Percentiles rank a stretch among this genome's conserved stretches.
Conservation (phyloP, 176 grass and related monocot genomes). For the Coix lacrymajobi region DNA sequence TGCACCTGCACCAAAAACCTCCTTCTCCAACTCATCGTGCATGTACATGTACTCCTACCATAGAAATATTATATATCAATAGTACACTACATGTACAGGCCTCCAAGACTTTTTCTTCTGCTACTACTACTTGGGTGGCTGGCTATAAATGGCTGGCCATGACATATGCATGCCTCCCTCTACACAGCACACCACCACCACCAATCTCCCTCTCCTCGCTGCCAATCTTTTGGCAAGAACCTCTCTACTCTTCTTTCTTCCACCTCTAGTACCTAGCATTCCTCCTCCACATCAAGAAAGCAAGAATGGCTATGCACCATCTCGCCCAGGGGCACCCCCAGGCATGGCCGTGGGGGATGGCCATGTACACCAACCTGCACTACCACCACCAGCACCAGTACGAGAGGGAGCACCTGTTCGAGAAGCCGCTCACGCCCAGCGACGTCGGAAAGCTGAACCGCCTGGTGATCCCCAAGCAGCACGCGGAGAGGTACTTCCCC, state of each 20-base stretch:
- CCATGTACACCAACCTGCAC: constrained; percentile 68
- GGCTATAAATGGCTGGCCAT: constrained; percentile 76
- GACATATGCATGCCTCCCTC: constrained; percentile 66
- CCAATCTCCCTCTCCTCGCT: constrained; percentile 11
- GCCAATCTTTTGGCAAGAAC: constrained; percentile 13
- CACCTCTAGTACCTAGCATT: neutral
- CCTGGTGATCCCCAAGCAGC: constrained; percentile 79
- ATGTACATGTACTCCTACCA: constrained; percentile 15
- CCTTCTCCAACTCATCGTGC: constrained; percentile 14
- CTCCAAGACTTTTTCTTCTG: constrained; percentile 10
- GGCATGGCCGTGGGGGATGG: constrained; percentile 62
- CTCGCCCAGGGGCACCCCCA: constrained; percentile 44
- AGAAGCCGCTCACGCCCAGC: constrained; percentile 63
- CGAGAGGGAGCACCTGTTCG: constrained; percentile 77
- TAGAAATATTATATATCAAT: constrained; percentile 24
- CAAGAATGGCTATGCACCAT: constrained; percentile 64
- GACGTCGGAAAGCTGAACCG: constrained; percentile 85
- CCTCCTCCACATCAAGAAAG: neutral
- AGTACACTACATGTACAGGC: constrained; percentile 28
- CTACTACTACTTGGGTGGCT: constrained; percentile 38
- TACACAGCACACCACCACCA: constrained; percentile 40
- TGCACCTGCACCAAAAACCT: constrained; percentile 39
- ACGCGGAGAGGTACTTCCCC: constrained; percentile 77
- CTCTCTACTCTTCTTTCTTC: neutral
- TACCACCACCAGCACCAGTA: constrained; percentile 51